Conservation (phyloP, 441 rosid genomes). For the Pelargonium myrrhifolium region DNA sequence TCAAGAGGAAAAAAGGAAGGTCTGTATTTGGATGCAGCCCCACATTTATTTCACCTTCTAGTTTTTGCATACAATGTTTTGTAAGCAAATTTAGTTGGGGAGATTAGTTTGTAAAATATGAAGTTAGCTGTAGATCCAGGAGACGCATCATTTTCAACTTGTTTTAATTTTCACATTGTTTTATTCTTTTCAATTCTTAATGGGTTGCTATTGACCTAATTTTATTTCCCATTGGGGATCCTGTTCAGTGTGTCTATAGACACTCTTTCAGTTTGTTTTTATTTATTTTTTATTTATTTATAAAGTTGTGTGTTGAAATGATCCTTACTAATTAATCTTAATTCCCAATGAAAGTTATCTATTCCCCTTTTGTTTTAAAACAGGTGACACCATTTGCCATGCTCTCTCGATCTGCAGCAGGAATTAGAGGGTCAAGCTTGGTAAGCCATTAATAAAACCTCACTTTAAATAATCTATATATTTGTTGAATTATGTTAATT, state of each 20-base stretch:
- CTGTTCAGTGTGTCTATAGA: not conserved
- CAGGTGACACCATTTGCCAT: constrained; percentile 94
- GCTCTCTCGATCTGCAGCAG: constrained; percentile 90
- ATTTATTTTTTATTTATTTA: too few relatives aligned
- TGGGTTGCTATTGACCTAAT: not conserved
- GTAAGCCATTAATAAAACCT: constrained; percentile 30
- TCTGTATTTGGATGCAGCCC: too few relatives aligned
- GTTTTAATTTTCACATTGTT: not conserved
- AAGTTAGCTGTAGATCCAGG: not conserved
- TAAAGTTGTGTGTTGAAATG: not conserved
- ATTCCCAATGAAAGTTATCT: not conserved
- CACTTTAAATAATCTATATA: not conserved
- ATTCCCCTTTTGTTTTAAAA: constrained; percentile 16
- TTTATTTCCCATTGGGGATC: not conserved
- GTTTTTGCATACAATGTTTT: not conserved
- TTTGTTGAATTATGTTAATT: too few relatives aligned
- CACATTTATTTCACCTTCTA: not conserved
- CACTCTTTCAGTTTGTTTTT: not conserved
- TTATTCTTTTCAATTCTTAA: not conserved
- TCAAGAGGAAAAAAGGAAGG: too few relatives aligned
- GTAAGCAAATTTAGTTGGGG: not conserved
- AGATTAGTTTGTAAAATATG: not conserved
- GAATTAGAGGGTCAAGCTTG: constrained; percentile 91
- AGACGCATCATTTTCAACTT: not conserved
- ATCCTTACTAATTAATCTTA: not conserved